Evolutionary conservation across 1,139 yeast genomes (phyloP), one percentile per base, ranked within the genome.

Genomic region (Pichia sp.): DNA sequence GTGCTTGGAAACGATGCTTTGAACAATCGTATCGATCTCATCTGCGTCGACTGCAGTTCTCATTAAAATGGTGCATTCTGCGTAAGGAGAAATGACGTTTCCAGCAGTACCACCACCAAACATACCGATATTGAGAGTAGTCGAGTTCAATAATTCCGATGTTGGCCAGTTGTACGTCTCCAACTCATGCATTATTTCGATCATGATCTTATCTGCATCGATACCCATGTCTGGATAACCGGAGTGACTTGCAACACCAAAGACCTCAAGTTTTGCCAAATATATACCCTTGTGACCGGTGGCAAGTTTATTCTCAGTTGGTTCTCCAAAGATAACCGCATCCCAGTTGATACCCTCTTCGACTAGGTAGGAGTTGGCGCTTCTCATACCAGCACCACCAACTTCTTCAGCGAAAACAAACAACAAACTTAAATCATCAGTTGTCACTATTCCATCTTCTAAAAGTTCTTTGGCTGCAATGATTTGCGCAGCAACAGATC

Each of bases 361-460:
- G 8, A 46, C 31, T 7, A 64, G 54, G 13, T 54, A 52, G 51
- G 64, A 59, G 54, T 64, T 60, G 2, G 80, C 86, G 34, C 66
- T 59, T 36, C 59, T 63, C 87, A 85, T 84, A 16, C 92, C 90
- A 34, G 68, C 67, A 15, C 90, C 90, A 44, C 77, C 78, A 36
- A 75, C 73, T 64, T 86, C 92, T 67, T 85, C 92, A 5, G 85
- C 87, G 8, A 84, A 87, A 8, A 85, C 92, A 64, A 73, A 85
- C 49, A 85, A 70, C 42, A 85, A 69, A 0, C 82, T 74, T 3
- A 82, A 76, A 56, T 85, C 89, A 8, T 85, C 87, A 42, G 76
- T 78, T 8, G 64, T 58, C 41, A 82, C 69, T 8, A 68, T 64
- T 0, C 75, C 72, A 6, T 70, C 66, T 5, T 70, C 64, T 10